Evolutionary conservation across 176 grass and related monocot genomes (phyloP), one percentile per base, ranked within the genome.

Genomic region (Oryza australiensis): DNA sequence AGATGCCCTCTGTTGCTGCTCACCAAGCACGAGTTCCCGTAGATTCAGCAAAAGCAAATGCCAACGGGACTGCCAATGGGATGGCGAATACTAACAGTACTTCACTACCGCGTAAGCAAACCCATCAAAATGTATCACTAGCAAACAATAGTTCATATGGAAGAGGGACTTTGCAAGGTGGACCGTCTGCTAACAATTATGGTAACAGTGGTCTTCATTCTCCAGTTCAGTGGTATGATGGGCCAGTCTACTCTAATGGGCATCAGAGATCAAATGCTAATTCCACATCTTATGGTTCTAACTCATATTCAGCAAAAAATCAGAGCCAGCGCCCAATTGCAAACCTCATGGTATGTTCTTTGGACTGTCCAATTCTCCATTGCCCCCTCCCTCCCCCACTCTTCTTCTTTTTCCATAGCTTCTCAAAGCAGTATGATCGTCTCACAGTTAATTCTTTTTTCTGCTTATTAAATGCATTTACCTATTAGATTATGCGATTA

Each of bases 181-280:
- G 89, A 71, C 49, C 77, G 66, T 84, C 89, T 30, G 82, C 87
- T 55, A 86, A 76, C 66, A 90, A 89, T 73, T 94, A 75, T 72
- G 77, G 86, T 77, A 86, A 86, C 73, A 90, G 33, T 59, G 87
- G 86, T 49, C 66, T 90, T 62, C 89, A 62, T 68, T 89, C 94
- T 76, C 78, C 91, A 62, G 73, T 83, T 85, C 80, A 85, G 51
- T 97, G 89, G 92, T 94, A 84, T 18, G 94, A 97, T 69, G 83
- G 82, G 43, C 53, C 92, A 43, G 62, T 83, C 38, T 92, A 94
- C 78, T 75, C 92, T 12, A 94, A 79, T 83, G 95, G 81, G 72
- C 90, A 94, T 66, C 92, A 91, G 63, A 80, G 82, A 79, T 80
- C 90, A 77, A 86, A 76, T 88, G 68, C 84, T 34, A 89, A 82